Conservation (phyloP, 2,329 filamentous ascomycete species). For the Sordariomycetes sp. region DNA sequence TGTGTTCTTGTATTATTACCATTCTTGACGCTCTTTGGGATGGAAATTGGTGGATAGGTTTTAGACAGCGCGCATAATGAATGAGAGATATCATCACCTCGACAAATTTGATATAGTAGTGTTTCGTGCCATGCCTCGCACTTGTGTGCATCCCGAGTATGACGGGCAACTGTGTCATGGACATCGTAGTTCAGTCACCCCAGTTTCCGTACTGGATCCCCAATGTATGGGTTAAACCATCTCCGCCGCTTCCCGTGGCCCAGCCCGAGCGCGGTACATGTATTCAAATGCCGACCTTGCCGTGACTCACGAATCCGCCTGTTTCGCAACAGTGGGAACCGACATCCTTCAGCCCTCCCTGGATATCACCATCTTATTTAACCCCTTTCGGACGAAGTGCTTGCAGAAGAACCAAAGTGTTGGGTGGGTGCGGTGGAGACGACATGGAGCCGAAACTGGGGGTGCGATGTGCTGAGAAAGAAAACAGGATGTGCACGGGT, state of each 20-base stretch:
- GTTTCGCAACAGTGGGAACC: background rate
- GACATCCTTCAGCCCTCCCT: background rate
- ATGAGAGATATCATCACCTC: background rate
- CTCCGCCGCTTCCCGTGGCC: too few relatives aligned
- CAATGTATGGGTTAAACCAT: background rate
- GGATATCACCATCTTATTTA: background rate
- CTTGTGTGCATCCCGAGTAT: background rate
- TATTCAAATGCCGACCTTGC: background rate
- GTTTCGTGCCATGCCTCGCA: background rate
- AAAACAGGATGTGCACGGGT: background rate
- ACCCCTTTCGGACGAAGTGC: background rate
- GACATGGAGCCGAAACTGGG: background rate
- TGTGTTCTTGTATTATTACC: background rate
- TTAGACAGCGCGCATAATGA: background rate
- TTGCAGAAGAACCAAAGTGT: background rate
- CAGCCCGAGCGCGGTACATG: too few relatives aligned
- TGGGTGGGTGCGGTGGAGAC: slow-evolving; percentile 1
- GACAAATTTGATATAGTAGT: background rate
- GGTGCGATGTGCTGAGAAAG: background rate
- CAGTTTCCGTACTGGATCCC: background rate
- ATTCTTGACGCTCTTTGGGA: slow-evolving; percentile 2
- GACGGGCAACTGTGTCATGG: background rate
- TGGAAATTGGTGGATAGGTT: background rate
- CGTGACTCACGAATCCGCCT: background rate
- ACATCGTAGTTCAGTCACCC: background rate